Percentiles rank a stretch among this genome's conserved stretches.
Conservation (phyloP, 352 stramenopile species). For the Aphanomyces invadans region DNA sequence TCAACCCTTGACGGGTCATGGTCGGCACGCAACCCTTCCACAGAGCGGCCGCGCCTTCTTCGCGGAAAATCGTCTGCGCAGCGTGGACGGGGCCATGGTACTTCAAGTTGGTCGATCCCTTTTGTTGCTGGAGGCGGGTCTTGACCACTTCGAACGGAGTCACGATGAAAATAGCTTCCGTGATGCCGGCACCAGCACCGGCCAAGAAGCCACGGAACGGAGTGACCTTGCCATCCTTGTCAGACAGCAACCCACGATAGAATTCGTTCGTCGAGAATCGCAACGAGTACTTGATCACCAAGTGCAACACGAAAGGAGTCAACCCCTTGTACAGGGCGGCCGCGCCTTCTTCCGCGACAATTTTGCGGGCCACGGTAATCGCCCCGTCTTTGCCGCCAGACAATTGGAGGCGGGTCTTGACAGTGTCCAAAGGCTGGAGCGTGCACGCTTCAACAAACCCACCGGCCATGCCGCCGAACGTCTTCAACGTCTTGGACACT, state of each 20-base stretch:
- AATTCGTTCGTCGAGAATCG: conserved; percentile 31
- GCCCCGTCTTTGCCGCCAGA: conserved; percentile 30
- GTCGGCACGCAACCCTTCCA: conserved; percentile 85
- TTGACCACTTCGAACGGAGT: conserved; percentile 90
- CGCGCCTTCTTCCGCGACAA: conserved; percentile 30
- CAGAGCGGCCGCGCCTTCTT: conserved; percentile 74
- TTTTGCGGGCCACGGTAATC: conserved; percentile 27
- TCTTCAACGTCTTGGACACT: conserved; percentile 25
- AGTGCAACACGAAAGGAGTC: conserved; percentile 33
- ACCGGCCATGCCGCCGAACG: conserved; percentile 31
- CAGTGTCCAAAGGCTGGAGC: conserved; percentile 31
- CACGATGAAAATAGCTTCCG: conserved; percentile 82
- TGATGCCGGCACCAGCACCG: conserved; percentile 67
- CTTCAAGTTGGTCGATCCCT: conserved; percentile 44
- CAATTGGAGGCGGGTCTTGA: conserved; percentile 34
- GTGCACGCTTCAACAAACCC: conserved; percentile 31
- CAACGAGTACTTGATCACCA: conserved; percentile 36
- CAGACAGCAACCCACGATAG: conserved; percentile 27
- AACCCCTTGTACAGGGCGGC: conserved; percentile 32
- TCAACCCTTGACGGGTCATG: conserved; percentile 83
- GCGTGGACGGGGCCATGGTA: conserved; percentile 55
- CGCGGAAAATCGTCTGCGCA: conserved; percentile 55
- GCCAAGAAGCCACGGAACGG: conserved; percentile 30
- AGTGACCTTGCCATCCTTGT: conserved; percentile 27
- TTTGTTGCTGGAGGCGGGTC: conserved; percentile 67